phyloP scores from a whole-genome alignment of 306 rosid species.

The Vigna angularis region DNA sequence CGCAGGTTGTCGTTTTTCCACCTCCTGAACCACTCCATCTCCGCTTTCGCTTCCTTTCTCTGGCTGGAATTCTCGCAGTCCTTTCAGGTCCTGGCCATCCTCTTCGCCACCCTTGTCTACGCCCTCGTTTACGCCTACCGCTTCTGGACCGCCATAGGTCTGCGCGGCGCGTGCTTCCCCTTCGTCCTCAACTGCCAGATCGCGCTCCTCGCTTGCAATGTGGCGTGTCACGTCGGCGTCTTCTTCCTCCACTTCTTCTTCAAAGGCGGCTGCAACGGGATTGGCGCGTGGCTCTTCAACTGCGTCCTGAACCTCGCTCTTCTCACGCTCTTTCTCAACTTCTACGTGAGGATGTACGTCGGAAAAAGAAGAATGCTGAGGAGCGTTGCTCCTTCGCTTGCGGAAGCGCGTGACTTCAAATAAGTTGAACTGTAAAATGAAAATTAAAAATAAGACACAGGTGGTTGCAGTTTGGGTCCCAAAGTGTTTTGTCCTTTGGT shows the following conservation, averaged over 20 bases:
- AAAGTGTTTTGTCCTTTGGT: background rate
- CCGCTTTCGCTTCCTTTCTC: constrained; percentile 59
- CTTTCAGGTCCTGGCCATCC: constrained; percentile 78
- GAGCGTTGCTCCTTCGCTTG: background rate
- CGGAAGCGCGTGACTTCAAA: background rate
- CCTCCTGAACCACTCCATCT: constrained; percentile 71
- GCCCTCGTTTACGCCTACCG: constrained; percentile 73
- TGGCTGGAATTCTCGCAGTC: constrained; percentile 94
- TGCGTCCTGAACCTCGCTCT: constrained; percentile 63
- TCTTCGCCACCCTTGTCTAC: constrained; percentile 65
- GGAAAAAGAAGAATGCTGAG: constrained; percentile 24
- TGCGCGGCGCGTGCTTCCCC: constrained; percentile 66
- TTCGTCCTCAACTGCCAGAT: constrained; percentile 75
- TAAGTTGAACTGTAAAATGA: background rate
- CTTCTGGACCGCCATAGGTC: constrained; percentile 74
- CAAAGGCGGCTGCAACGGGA: constrained; percentile 81
- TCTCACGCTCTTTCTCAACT: constrained; percentile 63
- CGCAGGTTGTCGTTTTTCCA: constrained; percentile 60
- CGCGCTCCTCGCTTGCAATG: constrained; percentile 61
- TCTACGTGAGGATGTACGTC: constrained; percentile 54
- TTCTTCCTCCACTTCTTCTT: constrained; percentile 64
- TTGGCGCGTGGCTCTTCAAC: constrained; percentile 83
- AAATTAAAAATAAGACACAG: background rate
- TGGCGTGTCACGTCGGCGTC: constrained; percentile 77
- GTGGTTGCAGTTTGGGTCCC: background rate